These are phyloP conservation scores for Skeletonema grethae DNA, from an alignment of 108 stramenopile genomes.

Conservation along the genomic window DNA sequence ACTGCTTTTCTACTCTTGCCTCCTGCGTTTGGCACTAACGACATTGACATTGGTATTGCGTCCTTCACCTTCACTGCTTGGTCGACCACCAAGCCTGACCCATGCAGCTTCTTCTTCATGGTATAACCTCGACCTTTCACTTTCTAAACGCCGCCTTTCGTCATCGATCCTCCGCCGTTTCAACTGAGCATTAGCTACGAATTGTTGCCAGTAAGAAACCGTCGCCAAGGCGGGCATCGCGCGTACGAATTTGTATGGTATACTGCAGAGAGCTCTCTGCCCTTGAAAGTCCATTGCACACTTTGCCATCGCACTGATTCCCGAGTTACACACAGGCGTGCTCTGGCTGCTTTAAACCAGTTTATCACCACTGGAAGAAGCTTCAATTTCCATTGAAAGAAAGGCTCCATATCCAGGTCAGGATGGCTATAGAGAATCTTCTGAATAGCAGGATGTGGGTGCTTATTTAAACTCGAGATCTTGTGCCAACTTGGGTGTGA, in stretches of 20 bases:
- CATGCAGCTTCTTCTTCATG: neutral
- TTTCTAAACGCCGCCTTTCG: neutral
- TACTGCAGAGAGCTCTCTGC: neutral
- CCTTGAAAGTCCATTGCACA: neutral
- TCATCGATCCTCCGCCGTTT: neutral
- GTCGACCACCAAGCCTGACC: neutral
- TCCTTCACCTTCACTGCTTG: neutral
- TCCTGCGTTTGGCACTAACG: neutral
- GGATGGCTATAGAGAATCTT: constrained; percentile 6
- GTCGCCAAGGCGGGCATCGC: neutral
- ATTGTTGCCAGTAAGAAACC: neutral
- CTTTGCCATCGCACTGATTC: neutral
- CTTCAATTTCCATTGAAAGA: constrained; percentile 9
- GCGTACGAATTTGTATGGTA: constrained; percentile 6
- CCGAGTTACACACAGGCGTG: neutral
- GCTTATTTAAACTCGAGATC: neutral
- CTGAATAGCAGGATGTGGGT: neutral
- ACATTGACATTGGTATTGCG: neutral
- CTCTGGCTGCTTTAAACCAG: neutral
- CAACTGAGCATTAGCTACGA: neutral
- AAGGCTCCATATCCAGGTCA: constrained; percentile 1
- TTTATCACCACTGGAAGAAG: neutral
- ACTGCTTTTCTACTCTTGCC: neutral
- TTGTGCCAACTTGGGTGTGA: neutral
- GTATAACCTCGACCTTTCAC: neutral